These are phyloP conservation scores for Cymbopogon flexuosus DNA, from an alignment of 202 grass and related monocot species.

Conservation along the genomic window DNA sequence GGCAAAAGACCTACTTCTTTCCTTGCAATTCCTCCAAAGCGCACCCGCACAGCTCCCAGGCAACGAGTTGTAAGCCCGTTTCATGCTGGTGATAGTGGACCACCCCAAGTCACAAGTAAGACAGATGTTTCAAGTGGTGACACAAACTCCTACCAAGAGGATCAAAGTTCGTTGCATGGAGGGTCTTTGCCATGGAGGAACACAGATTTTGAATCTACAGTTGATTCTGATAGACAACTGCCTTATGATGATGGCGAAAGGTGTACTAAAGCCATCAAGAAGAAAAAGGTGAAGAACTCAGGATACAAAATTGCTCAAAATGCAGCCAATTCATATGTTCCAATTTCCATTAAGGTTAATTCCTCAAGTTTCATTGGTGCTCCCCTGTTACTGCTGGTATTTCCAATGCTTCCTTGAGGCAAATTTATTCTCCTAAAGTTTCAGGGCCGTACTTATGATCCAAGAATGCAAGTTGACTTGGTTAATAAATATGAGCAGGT, in stretches of 20 bases:
- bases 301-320: slow-evolving; percentile 45
- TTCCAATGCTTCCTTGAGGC: slow-evolving; percentile 24
- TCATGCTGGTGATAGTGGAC: slow-evolving; percentile 31
- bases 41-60: slow-evolving; percentile 58
- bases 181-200: slow-evolving; percentile 61
- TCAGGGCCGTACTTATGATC: slow-evolving; percentile 57
- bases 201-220: slow-evolving; percentile 58
- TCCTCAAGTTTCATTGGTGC: neutral
- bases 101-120: slow-evolving; percentile 52
- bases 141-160: slow-evolving; percentile 78
- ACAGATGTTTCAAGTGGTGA: slow-evolving; percentile 90
- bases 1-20: slow-evolving; percentile 73
- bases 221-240: slow-evolving; percentile 58
- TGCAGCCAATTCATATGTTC: slow-evolving; percentile 35
- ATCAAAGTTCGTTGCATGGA: slow-evolving; percentile 73
- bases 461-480: slow-evolving; percentile 50
- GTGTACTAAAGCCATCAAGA: slow-evolving; percentile 68
- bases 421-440: slow-evolving; percentile 38
- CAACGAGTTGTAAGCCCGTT: slow-evolving; percentile 63
- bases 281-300: slow-evolving; percentile 68
- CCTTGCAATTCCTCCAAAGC: slow-evolving; percentile 72
- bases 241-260: slow-evolving; percentile 51
- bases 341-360: slow-evolving; percentile 56
- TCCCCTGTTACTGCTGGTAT: neutral
- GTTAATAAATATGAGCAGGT: slow-evolving; percentile 68